Evolutionary conservation across 1,284 basidiomycete genomes (phyloP).

Genomic region (Ganoderma resinaceum): DNA sequence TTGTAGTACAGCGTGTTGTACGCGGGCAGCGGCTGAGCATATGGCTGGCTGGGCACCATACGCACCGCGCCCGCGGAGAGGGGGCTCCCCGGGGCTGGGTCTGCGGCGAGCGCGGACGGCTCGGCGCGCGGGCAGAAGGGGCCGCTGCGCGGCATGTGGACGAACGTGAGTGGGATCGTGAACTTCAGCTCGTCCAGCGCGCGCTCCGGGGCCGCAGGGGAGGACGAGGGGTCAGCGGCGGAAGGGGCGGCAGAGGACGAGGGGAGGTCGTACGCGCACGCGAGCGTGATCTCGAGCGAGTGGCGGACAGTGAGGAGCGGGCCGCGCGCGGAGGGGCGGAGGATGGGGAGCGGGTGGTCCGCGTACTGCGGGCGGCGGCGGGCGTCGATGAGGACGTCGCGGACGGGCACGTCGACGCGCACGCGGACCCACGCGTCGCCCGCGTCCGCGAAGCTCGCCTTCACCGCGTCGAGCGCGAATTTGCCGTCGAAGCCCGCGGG

Average conservation of each 20-base stretch:
- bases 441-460: slow-evolving; percentile 46
- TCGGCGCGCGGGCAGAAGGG: slow-evolving; percentile 8
- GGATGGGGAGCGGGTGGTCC: slow-evolving; percentile 44
- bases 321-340: slow-evolving; percentile 54
- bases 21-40: slow-evolving; percentile 58
- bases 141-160: slow-evolving; percentile 34
- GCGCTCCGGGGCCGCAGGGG: slow-evolving; percentile 28
- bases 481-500: slow-evolving; percentile 49
- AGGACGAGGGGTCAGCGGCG: slow-evolving; percentile 31
- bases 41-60: slow-evolving; percentile 17
- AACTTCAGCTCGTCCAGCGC: slow-evolving; percentile 48
- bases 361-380: slow-evolving; percentile 31
- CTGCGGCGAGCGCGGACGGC: background rate
- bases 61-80: slow-evolving; percentile 8
- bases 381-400: slow-evolving; percentile 28
- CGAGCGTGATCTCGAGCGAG: slow-evolving; percentile 57
- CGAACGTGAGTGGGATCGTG: slow-evolving; percentile 63
- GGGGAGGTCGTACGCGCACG: slow-evolving; percentile 59
- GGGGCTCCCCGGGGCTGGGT: slow-evolving; percentile 13
- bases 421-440: slow-evolving; percentile 25
- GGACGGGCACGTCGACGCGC: slow-evolving; percentile 27
- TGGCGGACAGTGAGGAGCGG: slow-evolving; percentile 70
- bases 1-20: slow-evolving; percentile 79
- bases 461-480: slow-evolving; percentile 48
- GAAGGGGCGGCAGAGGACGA: slow-evolving; percentile 28